Evolutionary conservation across 1,139 yeast species (phyloP).

Genomic region (Candida sanyaensis): DNA sequence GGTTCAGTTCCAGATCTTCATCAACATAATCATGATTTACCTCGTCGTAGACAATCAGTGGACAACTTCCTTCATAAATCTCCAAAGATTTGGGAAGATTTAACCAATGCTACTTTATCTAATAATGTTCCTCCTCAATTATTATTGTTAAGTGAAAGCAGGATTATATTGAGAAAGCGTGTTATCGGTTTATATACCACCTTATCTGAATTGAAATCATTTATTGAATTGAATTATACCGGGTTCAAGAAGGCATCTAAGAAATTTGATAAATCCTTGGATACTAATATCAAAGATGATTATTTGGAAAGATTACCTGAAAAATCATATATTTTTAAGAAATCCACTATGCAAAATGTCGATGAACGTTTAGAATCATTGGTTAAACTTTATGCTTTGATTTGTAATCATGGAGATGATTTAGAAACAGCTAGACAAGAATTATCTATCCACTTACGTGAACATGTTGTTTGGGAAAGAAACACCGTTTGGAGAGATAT

Average conservation of each 20-base stretch:
- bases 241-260: constrained; percentile 71
- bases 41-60: constrained; percentile 32
- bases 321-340: constrained; percentile 36
- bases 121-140: constrained; percentile 41
- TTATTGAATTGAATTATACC: constrained; percentile 63
- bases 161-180: constrained; percentile 57
- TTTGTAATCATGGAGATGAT: constrained; percentile 43
- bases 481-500: constrained; percentile 77
- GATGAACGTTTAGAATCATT: constrained; percentile 42
- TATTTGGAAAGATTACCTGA: constrained; percentile 35
- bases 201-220: constrained; percentile 65
- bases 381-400: constrained; percentile 40
- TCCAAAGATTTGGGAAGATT: constrained; percentile 36
- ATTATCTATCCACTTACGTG: constrained; percentile 62
- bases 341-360: constrained; percentile 43
- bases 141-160: constrained; percentile 40
- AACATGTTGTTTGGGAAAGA: constrained; percentile 76
- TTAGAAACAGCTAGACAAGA: constrained; percentile 47
- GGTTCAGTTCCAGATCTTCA: constrained; percentile 14
- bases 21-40: constrained; percentile 14
- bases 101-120: constrained; percentile 20
- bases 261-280: constrained; percentile 66
- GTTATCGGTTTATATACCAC: constrained; percentile 60
- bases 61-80: constrained; percentile 41
- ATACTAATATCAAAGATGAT: constrained; percentile 39